Conservation (phyloP, 2,329 filamentous ascomycete genomes). For the Xylaria polymorpha region DNA sequence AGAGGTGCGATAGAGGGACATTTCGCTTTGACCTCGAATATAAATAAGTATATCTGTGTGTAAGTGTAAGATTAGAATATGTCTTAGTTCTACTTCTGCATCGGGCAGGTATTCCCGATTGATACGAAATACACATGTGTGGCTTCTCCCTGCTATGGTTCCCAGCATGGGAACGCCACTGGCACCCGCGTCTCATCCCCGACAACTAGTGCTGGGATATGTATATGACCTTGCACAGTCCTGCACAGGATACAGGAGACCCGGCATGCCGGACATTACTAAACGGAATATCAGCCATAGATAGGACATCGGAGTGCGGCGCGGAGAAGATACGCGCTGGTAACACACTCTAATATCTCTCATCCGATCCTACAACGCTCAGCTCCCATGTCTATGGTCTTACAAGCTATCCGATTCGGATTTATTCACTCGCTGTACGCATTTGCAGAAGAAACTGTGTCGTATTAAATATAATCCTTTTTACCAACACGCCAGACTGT, state of each 20-base stretch:
- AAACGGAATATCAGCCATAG: slow-evolving; percentile 16
- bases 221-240: slow-evolving; percentile 13
- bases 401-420: neutral
- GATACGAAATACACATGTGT: slow-evolving; percentile 18
- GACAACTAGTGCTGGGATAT: slow-evolving; percentile 15
- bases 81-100: slow-evolving; percentile 8
- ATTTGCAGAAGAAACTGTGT: neutral
- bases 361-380: slow-evolving; percentile 2
- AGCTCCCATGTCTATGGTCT: slow-evolving; percentile 5
- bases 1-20: neutral
- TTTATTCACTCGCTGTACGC: neutral
- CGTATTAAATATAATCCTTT: neutral
- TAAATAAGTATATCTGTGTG: neutral
- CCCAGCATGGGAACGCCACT: slow-evolving; percentile 16
- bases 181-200: slow-evolving; percentile 31
- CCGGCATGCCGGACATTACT: slow-evolving; percentile 32
- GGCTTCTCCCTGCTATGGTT: slow-evolving; percentile 9
- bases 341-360: slow-evolving; percentile 17
- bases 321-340: slow-evolving; percentile 8
- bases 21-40: neutral
- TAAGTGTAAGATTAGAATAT: slow-evolving; percentile 9
- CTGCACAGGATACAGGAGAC: slow-evolving; percentile 14
- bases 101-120: slow-evolving; percentile 33
- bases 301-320: slow-evolving; percentile 25
- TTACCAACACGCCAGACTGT: neutral